phyloP scores from a whole-genome alignment of 148 eudicot species.

The Bassia scoparia region DNA sequence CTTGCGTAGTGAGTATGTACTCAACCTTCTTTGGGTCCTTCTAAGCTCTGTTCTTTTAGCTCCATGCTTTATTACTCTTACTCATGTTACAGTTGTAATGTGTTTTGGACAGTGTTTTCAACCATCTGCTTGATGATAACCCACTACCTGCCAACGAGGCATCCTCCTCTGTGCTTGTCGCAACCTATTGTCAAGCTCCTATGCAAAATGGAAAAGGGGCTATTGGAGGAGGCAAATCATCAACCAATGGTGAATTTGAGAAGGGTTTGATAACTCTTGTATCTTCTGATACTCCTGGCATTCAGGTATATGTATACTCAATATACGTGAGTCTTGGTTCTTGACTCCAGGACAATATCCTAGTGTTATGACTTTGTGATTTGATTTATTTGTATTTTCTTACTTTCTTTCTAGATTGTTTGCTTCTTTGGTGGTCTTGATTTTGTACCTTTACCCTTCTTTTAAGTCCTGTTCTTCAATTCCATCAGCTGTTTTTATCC shows the following conservation, averaged over 20 bases:
- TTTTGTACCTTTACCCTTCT: background rate
- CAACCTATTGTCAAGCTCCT: slow-evolving; percentile 49
- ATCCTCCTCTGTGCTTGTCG: slow-evolving; percentile 84
- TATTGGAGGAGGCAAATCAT: slow-evolving; percentile 54
- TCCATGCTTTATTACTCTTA: background rate
- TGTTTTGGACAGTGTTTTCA: slow-evolving; percentile 58
- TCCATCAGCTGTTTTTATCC: slow-evolving; percentile 20
- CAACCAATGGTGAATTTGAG: slow-evolving; percentile 56
- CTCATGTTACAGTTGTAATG: slow-evolving; percentile 7
- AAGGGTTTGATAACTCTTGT: slow-evolving; percentile 75
- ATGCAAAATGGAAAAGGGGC: slow-evolving; percentile 60
- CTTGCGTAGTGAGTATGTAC: slow-evolving; percentile 75
- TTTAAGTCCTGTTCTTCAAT: slow-evolving; percentile 15
- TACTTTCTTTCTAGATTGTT: background rate
- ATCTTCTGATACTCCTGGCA: slow-evolving; percentile 72
- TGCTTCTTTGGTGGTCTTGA: background rate
- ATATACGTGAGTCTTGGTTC: slow-evolving; percentile 15
- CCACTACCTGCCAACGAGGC: slow-evolving; percentile 70
- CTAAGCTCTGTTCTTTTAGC: background rate
- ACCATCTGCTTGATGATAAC: slow-evolving; percentile 76
- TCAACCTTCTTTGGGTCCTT: background rate
- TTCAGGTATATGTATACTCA: slow-evolving; percentile 51
- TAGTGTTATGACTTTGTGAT: background rate
- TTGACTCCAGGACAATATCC: background rate
- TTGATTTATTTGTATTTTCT: background rate